Base-by-base conservation (phyloP, 352 stramenopile genomes). In the Achlya hypogyna region DNA sequence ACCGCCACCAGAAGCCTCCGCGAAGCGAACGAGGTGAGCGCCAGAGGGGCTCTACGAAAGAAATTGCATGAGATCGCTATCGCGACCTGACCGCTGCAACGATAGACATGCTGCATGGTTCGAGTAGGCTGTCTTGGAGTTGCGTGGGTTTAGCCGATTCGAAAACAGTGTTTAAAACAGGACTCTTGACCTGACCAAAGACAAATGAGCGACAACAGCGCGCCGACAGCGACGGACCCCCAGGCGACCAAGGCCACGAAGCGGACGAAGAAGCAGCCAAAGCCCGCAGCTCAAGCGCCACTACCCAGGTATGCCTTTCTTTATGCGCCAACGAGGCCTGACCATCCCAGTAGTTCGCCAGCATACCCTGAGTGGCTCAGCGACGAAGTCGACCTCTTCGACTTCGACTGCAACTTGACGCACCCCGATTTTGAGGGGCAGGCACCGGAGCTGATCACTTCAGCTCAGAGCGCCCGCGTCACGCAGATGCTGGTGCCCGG, bases 331-430 rank as follows among this genome's bases (percentile, higher is more conserved):
- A n/a, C n/a, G n/a, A n/a, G n/a, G n/a, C 23, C 18, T 45, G 22
- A 16, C n/a, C 14, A 10, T 47, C 5, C 52, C 42, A 29, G 28
- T 18, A 38, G 27, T 31, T 42, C 31, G 52, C 20, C n/a, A n/a
- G 31, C 31, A 32, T 18, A 8, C 54, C 54, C 54, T 16, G 34
- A 8, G n/a, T 64, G 54, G 54, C 38, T 64, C 16, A 23, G 32
- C 35, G n/a, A 12, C 35, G 20, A 49, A 5, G 51, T 68, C 51
- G 60, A 68, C 32, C 74, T 90, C 14, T 90, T 93, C 58, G 84
- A 93, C 71, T 87, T 93, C 65, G 82, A 93, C 64, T 89, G 81
- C 73, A 93, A 93, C 45, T 70, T 93, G 32, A 93, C 82, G 51
- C 84, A 93, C 53, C 74, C 77, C 22, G 81, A 91, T 53, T 76